phyloP scores from a whole-genome alignment of 106 monocot genomes.

The Dendrobium catenatum region DNA sequence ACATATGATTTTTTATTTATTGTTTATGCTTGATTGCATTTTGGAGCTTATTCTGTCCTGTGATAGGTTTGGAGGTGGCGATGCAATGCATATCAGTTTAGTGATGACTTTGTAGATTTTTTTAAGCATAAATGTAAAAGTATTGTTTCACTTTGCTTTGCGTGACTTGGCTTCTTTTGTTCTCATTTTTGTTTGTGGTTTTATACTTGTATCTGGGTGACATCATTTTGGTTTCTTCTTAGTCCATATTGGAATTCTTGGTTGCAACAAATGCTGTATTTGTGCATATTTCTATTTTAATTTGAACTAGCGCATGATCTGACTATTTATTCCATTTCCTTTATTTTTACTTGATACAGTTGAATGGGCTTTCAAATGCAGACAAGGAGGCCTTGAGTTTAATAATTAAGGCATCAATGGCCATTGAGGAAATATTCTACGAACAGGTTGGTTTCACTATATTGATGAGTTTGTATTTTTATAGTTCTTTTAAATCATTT shows the following conservation, averaged over 20 bases:
- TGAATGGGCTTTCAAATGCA: slow-evolving; percentile 58
- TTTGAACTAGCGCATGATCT: neutral
- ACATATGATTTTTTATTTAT: no score
- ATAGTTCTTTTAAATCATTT: neutral
- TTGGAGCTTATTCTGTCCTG: neutral
- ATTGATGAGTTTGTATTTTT: neutral
- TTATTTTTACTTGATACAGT: slow-evolving; percentile 31
- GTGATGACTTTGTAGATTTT: neutral
- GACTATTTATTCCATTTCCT: slow-evolving; percentile 1
- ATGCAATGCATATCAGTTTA: neutral
- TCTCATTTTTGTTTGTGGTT: neutral
- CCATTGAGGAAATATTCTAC: slow-evolving; percentile 81
- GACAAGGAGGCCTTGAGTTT: slow-evolving; percentile 59
- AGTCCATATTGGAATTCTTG: neutral
- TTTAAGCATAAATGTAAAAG: no score
- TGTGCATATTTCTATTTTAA: neutral
- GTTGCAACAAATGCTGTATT: neutral
- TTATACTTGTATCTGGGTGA: neutral
- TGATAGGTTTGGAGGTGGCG: neutral
- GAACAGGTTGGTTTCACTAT: slow-evolving; percentile 41
- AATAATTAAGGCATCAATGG: slow-evolving; percentile 68
- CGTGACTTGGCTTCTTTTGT: no score
- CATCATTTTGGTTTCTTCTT: no score
- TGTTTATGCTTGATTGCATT: neutral
- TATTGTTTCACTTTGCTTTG: no score